Evolutionary conservation across 768 basidiomycete species (phyloP).

Genomic region (Mycena crocata): DNA sequence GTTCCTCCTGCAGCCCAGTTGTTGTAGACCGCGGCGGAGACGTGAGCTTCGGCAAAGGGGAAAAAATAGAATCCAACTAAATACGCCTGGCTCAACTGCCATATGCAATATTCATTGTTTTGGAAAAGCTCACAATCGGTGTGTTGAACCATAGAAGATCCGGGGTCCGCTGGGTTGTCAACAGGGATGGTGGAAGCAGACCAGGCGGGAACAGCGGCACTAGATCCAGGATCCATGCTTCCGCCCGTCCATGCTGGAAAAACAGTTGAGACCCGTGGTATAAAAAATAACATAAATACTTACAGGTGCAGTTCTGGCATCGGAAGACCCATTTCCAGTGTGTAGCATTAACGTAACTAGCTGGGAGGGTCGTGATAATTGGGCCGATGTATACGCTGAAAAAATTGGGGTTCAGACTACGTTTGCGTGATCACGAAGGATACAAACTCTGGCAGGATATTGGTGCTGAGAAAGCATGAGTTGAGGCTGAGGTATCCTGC

Average conservation of each 20-base stretch:
- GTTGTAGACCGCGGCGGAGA: conserved; percentile 57
- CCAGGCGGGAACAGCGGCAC: conserved; percentile 57
- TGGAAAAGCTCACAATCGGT: conserved; percentile 72
- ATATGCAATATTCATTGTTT: neutral
- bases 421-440: neutral
- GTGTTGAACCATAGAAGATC: conserved; percentile 66
- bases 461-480: conserved; percentile 49
- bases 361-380: conserved; percentile 62
- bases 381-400: conserved; percentile 61
- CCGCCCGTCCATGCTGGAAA: conserved; percentile 55
- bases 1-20: conserved; percentile 63
- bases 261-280: neutral
- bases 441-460: conserved; percentile 62
- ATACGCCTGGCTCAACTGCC: neutral
- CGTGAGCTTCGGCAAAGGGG: conserved; percentile 59
- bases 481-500: neutral
- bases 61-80: conserved; percentile 72
- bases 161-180: conserved; percentile 61
- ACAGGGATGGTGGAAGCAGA: conserved; percentile 51
- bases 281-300: conserved; percentile 33
- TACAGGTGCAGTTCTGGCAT: conserved; percentile 75
- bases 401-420: neutral
- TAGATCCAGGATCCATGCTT: conserved; percentile 46
- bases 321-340: conserved; percentile 78
- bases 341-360: conserved; percentile 64